These are phyloP conservation scores for Paecilomyces formosus DNA, from an alignment of 2,329 filamentous ascomycete species.

Conservation along the genomic window DNA sequence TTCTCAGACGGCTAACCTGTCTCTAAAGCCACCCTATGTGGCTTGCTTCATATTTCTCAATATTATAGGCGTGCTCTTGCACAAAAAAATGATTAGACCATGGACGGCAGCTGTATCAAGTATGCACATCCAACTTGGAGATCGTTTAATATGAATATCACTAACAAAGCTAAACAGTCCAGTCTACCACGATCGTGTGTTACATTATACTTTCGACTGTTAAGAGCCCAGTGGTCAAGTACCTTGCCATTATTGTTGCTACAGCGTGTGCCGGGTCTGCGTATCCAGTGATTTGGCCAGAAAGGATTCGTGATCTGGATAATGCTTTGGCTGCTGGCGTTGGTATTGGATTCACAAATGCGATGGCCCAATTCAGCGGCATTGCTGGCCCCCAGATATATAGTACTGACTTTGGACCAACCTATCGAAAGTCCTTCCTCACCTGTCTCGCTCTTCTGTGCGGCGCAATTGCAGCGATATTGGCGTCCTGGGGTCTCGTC, in stretches of 20 bases:
- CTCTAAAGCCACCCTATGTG: conserved; percentile 28
- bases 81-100: conserved; percentile 27
- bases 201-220: conserved; percentile 34
- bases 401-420: conserved; percentile 33
- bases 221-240: conserved; percentile 25
- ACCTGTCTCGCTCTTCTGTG: conserved; percentile 28
- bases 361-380: conserved; percentile 37
- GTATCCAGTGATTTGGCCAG: conserved; percentile 40
- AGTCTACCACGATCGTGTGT: conserved; percentile 30
- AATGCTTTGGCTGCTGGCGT: conserved; percentile 34
- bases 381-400: conserved; percentile 37
- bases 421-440: conserved; percentile 28
- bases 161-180: conserved; percentile 17
- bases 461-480: conserved; percentile 19
- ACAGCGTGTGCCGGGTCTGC: conserved; percentile 31
- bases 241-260: conserved; percentile 29
- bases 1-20: background rate
- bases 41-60: conserved; percentile 33
- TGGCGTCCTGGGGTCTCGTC: conserved; percentile 17
- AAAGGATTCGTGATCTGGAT: conserved; percentile 34
- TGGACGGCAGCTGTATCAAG: conserved; percentile 34
- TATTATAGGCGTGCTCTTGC: conserved; percentile 25
- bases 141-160: background rate
- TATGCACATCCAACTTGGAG: conserved; percentile 11
- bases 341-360: conserved; percentile 37